These are phyloP conservation scores for Phytophthora citricola DNA, from an alignment of 352 stramenopile genomes.

Conservation along the genomic window DNA sequence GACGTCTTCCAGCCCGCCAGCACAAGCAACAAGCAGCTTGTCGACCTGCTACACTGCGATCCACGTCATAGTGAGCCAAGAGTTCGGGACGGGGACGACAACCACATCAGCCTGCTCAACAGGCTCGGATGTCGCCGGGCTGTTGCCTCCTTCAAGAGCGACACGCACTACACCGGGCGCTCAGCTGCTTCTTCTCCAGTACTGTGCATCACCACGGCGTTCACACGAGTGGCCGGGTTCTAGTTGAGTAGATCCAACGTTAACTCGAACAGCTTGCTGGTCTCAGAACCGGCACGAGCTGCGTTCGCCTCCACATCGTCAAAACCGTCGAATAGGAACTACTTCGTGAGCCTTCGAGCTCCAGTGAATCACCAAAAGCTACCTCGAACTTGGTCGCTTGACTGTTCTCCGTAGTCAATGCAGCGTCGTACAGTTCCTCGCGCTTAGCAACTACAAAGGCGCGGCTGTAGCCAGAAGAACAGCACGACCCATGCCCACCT, in stretches of 20 bases:
- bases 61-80: conserved; percentile 19
- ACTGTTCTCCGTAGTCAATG: conserved; percentile 36
- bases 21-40: too few species aligned
- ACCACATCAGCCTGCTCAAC: conserved; percentile 66
- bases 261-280: too few species aligned
- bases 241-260: too few species aligned
- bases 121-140: conserved; percentile 44
- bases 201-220: too few species aligned
- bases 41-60: conserved; percentile 46
- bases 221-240: too few species aligned
- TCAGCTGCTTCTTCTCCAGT: conserved; percentile 7
- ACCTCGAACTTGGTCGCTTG: conserved; percentile 70
- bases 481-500: conserved; percentile 67
- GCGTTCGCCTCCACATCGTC: conserved; percentile 73
- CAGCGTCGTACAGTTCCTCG: conserved; percentile 61
- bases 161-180: too few species aligned
- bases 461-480: conserved; percentile 59
- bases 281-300: conserved; percentile 18
- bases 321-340: conserved; percentile 90
- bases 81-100: conserved; percentile 54
- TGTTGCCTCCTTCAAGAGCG: conserved; percentile 48
- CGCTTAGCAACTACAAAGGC: conserved; percentile 88
- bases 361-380: conserved; percentile 52
- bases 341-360: conserved; percentile 27
- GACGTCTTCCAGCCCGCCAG: too few species aligned